Conservation (phyloP, 164 flowering plant genomes). For the Cinnamomum micranthum region DNA sequence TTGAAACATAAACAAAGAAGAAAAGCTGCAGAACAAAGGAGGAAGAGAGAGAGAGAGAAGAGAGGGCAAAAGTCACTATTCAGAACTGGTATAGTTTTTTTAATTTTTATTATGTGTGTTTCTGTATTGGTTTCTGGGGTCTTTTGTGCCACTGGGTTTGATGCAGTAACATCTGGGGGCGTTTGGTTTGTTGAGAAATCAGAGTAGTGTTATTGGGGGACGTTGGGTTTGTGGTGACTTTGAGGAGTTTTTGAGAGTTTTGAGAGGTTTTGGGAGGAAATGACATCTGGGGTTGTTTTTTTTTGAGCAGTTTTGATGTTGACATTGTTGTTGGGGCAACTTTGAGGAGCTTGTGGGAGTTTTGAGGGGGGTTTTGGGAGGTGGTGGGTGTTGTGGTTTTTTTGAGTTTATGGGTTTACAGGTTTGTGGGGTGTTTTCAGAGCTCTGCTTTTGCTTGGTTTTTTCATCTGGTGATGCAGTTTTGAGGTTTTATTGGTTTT, state of each 20-base stretch:
- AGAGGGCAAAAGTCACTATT: no score
- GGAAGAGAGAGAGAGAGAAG: not conserved
- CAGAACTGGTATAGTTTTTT: not conserved
- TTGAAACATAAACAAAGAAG: not conserved
- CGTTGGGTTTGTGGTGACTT: not conserved
- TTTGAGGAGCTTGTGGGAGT: no score
- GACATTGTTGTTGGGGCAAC: no score
- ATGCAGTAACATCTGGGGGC: not conserved
- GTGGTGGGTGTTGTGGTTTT: not conserved
- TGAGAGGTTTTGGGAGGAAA: not conserved
- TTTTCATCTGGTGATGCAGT: not conserved
- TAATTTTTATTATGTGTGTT: not conserved
- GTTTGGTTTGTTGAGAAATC: not conserved
- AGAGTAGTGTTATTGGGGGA: not conserved
- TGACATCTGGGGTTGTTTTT: no score
- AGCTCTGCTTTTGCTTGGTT: not conserved
- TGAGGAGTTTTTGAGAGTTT: not conserved
- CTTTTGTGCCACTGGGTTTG: not conserved
- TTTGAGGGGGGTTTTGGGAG: not conserved
- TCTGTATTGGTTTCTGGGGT: not conserved
- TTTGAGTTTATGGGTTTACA: not conserved
- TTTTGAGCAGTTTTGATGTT: no score
- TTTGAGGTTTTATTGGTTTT: not conserved
- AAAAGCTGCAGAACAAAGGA: not conserved
- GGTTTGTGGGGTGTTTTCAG: not conserved